Base-by-base conservation (phyloP, 73 alveolate genomes). In the Symbiodinium natans region DNA sequence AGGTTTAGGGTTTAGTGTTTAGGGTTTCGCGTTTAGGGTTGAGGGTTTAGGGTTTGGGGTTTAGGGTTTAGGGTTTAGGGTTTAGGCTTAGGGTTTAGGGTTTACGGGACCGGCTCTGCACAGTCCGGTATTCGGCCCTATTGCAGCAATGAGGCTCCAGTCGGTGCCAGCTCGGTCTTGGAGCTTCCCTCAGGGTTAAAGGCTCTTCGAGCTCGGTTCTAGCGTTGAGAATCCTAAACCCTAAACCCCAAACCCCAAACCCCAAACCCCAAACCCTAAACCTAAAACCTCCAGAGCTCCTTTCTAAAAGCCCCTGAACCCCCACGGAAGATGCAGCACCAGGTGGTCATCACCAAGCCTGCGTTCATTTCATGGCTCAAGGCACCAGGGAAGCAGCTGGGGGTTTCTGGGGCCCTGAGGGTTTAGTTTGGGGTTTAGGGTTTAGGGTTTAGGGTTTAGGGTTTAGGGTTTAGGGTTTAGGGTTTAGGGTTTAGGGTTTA, bases 331-430 rank as follows among this genome's bases (percentile, higher is more conserved):
- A 46, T 46, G 59, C 59, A 46, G 13, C 59, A 9, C 59, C 63
- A 86, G 94, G 94, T 86, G 96, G 96, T 89, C 96, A 89, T 89
- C 74, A 89, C 96, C n/a, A 63, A 89, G 56, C 96, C 87, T 9
- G 96, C 96, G 29, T 89, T 89, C 87, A 54, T 89, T 10, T 39
- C 96, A 11, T 89, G 96, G 96, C 80, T 86, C 7, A 77, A 86
- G 93, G 77, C 77, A 31, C 59, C 13, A 13, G 21, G 77, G 31
- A 34, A 25, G 17, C 13, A 15, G 2, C 7, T 31, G 0, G 77
- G 31, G 77, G 77, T 7, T 63, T 27, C n/a, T n/a, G n/a, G n/a
- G n/a, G 77, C 77, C 77, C 59, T 46, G 59, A 6, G 77, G 31
- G 77, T 21, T 63, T 19, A 15, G 2, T 21, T 31, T 11, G 77